Evolutionary conservation across 192 early-diverging fungal species (phyloP), one percentile per base, ranked within the genome.

Genomic region (Obelidium mucronatum): DNA sequence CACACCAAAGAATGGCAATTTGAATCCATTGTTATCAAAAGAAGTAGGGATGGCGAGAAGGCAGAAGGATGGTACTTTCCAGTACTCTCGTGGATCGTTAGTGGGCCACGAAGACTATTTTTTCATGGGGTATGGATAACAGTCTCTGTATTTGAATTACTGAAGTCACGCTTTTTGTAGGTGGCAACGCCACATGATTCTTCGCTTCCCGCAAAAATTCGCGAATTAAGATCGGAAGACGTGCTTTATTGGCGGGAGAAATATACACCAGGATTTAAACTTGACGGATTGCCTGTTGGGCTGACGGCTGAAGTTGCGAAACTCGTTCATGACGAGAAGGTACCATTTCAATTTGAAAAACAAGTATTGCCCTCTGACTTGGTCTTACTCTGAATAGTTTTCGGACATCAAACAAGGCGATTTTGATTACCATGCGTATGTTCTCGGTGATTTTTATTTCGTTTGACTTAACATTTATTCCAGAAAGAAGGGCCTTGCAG

Each of bases 51-150:
- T 17, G 68, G 68, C 2, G 55, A 19, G 44, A 5, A n/a, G 8
- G 48, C 44, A 5, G 2, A 35, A 15, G 34, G 35, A 6, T 54
- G 28, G 58, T 74, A 74, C 31, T 74, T 74, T 40, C 72, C 72
- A 28, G 28, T 40, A 2, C 62, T 36, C 33, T 40, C 58, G 3
- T 74, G 72, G 55, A 11, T 74, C 8, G 42, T 26, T 30, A 17
- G 17, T 5, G 34, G 58, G 0, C 6, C 39, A 13, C 5, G 2
- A 37, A 55, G 58, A 15, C 39, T 74, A 3, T 74, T 74, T 61
- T 74, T 74, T 40, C 22, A 74, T 62, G 72, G 72, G 59, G 72
- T 74, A 35, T n/a, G n/a, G n/a, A n/a, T n/a, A n/a, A n/a, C n/a
- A n/a, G n/a, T n/a, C n/a, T n/a, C n/a, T n/a, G n/a, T n/a, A n/a